A percentile compares a stretch with the other conserved stretches of the same genome.
phyloP scores from a whole-genome alignment of 805 yeast genomes.

The Barnettozyma sp. region DNA sequence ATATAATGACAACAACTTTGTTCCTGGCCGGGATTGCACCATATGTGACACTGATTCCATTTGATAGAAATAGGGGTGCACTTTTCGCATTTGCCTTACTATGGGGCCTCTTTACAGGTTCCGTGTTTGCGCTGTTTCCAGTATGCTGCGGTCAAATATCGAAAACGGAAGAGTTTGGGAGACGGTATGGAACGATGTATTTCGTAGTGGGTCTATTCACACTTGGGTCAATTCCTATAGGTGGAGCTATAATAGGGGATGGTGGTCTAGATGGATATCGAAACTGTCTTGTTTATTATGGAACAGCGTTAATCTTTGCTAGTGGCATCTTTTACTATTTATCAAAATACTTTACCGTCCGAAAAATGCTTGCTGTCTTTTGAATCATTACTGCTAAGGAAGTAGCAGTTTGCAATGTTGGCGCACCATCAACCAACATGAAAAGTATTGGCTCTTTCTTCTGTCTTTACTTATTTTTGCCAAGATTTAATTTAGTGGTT shows the following conservation, averaged over 20 bases:
- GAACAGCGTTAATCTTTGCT: slow-evolving; percentile 29
- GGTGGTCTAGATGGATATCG: slow-evolving; percentile 31
- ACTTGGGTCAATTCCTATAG: slow-evolving; percentile 44
- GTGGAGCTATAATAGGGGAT: slow-evolving; percentile 42
- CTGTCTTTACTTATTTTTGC: no score
- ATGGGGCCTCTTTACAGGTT: slow-evolving; percentile 49
- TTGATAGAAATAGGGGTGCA: slow-evolving; percentile 28
- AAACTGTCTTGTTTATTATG: slow-evolving; percentile 29
- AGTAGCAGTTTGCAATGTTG: neutral
- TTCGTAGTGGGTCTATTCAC: slow-evolving; percentile 52
- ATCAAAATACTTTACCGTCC: slow-evolving; percentile 42
- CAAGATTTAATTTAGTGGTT: neutral
- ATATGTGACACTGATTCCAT: slow-evolving; percentile 34
- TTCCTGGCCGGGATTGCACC: slow-evolving; percentile 26
- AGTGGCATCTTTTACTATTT: slow-evolving; percentile 35
- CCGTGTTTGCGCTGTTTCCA: slow-evolving; percentile 48
- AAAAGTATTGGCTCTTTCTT: no score
- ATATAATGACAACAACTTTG: slow-evolving; percentile 37
- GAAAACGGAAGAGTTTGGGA: slow-evolving; percentile 45
- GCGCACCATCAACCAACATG: neutral
- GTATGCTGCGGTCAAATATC: slow-evolving; percentile 55
- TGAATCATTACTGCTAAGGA: no score
- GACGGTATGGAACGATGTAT: slow-evolving; percentile 50
- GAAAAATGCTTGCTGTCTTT: slow-evolving; percentile 18
- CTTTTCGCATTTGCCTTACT: slow-evolving; percentile 38